Evolutionary conservation across 495 filamentous ascomycete species (phyloP).

Genomic region (Daldinia vernicosa): DNA sequence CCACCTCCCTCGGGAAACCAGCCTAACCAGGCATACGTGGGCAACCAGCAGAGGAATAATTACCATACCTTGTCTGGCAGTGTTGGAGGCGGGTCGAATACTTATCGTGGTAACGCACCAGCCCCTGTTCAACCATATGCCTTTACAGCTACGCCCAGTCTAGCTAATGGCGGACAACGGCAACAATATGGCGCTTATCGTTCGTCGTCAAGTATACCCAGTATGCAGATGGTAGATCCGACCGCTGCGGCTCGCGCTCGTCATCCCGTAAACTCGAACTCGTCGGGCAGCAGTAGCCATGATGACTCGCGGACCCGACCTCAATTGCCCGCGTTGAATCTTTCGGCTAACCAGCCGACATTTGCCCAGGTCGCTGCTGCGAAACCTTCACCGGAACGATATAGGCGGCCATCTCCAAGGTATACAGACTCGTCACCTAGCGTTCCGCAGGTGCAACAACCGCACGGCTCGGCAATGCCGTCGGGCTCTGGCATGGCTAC

Average conservation of each 20-base stretch:
- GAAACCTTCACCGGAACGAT: slow-evolving; percentile 63
- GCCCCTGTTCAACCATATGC: slow-evolving; percentile 84
- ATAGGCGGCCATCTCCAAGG: slow-evolving; percentile 59
- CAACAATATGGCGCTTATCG: slow-evolving; percentile 75
- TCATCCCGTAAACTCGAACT: slow-evolving; percentile 65
- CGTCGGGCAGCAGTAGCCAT: slow-evolving; percentile 15
- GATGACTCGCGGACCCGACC: slow-evolving; percentile 46
- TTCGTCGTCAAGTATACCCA: slow-evolving; percentile 68
- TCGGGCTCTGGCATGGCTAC: slow-evolving; percentile 50
- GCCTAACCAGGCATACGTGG: slow-evolving; percentile 63
- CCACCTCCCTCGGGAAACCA: slow-evolving; percentile 61
- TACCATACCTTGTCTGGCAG: slow-evolving; percentile 64
- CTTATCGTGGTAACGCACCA: slow-evolving; percentile 74
- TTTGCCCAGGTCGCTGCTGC: slow-evolving; percentile 49
- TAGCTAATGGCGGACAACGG: slow-evolving; percentile 66
- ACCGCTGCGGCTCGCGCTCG: slow-evolving; percentile 59
- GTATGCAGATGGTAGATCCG: slow-evolving; percentile 59
- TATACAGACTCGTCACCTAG: slow-evolving; percentile 50
- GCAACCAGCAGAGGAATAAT: slow-evolving; percentile 69
- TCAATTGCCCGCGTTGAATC: slow-evolving; percentile 45
- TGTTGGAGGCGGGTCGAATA: slow-evolving; percentile 59
- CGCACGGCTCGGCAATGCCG: slow-evolving; percentile 47
- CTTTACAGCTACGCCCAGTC: slow-evolving; percentile 78
- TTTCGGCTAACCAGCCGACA: slow-evolving; percentile 47
- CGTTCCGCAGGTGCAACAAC: slow-evolving; percentile 41